A percentile compares a stretch with the other conserved stretches of the same genome.
phyloP scores from a whole-genome alignment of 441 rosid species.

The Gossypium gossypioides region DNA sequence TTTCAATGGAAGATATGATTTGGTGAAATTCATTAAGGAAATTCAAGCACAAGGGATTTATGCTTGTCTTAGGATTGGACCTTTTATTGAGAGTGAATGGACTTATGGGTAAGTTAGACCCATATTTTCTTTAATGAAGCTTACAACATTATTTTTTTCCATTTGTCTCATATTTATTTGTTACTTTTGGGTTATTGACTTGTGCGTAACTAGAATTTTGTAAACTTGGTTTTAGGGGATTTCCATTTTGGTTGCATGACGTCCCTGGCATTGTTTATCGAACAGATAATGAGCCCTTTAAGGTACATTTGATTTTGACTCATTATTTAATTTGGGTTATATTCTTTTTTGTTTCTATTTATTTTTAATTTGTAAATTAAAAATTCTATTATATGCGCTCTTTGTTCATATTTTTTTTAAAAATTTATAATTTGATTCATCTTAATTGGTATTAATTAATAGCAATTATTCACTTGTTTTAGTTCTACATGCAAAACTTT shows the following conservation, averaged over 20 bases:
- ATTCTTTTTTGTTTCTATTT: no score
- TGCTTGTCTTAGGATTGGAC: conserved; percentile 76
- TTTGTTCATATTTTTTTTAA: no score
- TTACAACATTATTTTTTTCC: not conserved
- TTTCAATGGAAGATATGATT: conserved; percentile 67
- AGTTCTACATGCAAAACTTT: conserved; percentile 55
- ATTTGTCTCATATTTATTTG: not conserved
- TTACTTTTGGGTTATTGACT: not conserved
- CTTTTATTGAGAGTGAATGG: conserved; percentile 81
- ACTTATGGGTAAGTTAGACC: conserved; percentile 52
- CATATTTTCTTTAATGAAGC: not conserved
- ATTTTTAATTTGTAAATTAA: not conserved
- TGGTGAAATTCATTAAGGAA: conserved; percentile 68
- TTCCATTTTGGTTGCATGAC: conserved; percentile 88
- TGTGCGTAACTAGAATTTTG: not conserved
- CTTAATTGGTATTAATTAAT: not conserved
- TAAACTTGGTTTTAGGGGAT: conserved; percentile 40
- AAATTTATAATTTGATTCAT: not conserved
- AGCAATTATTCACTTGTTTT: not conserved
- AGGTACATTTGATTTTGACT: conserved; percentile 25
- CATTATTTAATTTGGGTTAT: not conserved
- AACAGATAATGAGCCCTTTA: conserved; percentile 69
- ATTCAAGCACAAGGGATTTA: conserved; percentile 72
- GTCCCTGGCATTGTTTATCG: conserved; percentile 70
- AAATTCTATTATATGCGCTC: not conserved